phyloP scores from a whole-genome alignment of 2,329 filamentous ascomycete species.

The Emmonsia crescens region DNA sequence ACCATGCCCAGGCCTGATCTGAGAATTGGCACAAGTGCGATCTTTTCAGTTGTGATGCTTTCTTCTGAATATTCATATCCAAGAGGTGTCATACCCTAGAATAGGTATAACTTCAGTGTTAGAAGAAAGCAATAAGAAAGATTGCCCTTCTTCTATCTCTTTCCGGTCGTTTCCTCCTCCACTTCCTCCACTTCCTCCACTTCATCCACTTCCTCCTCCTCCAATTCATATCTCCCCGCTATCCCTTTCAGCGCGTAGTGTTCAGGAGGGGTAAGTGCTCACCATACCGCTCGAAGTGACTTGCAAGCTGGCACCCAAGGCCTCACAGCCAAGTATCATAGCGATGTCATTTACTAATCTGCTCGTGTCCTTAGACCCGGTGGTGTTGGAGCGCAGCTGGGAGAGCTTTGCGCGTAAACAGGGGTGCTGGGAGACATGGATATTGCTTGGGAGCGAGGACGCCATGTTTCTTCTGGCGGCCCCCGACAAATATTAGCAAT shows the following conservation, averaged over 20 bases:
- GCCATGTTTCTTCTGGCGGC: constrained; percentile 3
- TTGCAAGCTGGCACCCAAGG: constrained; percentile 54
- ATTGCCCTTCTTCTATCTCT: neutral
- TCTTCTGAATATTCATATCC: constrained; percentile 63
- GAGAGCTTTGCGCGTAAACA: constrained; percentile 82
- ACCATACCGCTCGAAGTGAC: constrained; percentile 53
- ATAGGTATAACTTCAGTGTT: neutral
- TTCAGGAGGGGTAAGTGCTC: constrained; percentile 22
- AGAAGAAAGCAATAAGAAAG: neutral
- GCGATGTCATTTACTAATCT: constrained; percentile 76
- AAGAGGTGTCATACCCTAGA: constrained; percentile 65
- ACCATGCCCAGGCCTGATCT: constrained; percentile 86
- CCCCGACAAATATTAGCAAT: neutral
- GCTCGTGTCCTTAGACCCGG: constrained; percentile 66
- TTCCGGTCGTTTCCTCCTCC: neutral
- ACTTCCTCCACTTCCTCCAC: neutral
- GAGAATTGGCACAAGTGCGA: constrained; percentile 86
- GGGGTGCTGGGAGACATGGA: constrained; percentile 74
- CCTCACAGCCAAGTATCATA: constrained; percentile 71
- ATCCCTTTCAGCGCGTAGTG: neutral
- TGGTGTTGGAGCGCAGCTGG: constrained; percentile 65
- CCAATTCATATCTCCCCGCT: constrained; percentile 3
- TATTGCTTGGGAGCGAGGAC: constrained; percentile 40
- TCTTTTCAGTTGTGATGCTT: constrained; percentile 50
- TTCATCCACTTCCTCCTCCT: neutral